phyloP scores from a whole-genome alignment of 1,139 yeast genomes.

The Waltiozyma sp. region DNA sequence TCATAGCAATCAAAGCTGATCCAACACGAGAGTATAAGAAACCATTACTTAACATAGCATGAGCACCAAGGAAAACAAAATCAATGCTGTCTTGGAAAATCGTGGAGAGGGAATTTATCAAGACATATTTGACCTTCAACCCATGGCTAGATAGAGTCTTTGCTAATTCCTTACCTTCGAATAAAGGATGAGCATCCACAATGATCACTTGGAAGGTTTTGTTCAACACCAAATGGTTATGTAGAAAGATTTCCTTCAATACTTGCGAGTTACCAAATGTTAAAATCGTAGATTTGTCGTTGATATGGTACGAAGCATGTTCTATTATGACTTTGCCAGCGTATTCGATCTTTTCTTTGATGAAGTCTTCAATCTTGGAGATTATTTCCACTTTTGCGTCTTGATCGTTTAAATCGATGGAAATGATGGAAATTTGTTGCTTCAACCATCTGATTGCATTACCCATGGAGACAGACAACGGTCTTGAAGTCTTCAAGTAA shows the following conservation, averaged over 20 bases:
- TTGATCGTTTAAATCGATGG: conserved; percentile 60
- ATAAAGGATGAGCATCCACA: conserved; percentile 91
- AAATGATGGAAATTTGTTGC: conserved; percentile 76
- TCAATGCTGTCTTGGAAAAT: conserved; percentile 69
- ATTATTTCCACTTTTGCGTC: conserved; percentile 62
- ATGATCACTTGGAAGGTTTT: conserved; percentile 73
- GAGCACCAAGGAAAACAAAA: conserved; percentile 90
- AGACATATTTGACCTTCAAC: conserved; percentile 59
- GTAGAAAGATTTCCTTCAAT: conserved; percentile 60
- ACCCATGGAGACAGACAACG: conserved; percentile 91
- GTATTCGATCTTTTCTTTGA: conserved; percentile 74
- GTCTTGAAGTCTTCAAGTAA: conserved; percentile 82
- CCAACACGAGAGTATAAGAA: conserved; percentile 90
- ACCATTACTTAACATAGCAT: conserved; percentile 94
- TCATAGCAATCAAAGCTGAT: conserved; percentile 86
- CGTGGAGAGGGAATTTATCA: conserved; percentile 70
- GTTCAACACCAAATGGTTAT: conserved; percentile 51
- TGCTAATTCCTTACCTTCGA: conserved; percentile 81
- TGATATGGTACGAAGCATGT: conserved; percentile 68
- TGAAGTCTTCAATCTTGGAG: conserved; percentile 66
- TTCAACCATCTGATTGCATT: conserved; percentile 95
- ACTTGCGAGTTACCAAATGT: conserved; percentile 88
- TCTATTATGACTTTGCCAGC: conserved; percentile 80
- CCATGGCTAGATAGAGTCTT: conserved; percentile 46
- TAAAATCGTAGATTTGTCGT: conserved; percentile 66